Evolutionary conservation across 2,329 filamentous ascomycete species (phyloP), one percentile per base, ranked within the genome.

Genomic region (Sporothrix euskadiensis): DNA sequence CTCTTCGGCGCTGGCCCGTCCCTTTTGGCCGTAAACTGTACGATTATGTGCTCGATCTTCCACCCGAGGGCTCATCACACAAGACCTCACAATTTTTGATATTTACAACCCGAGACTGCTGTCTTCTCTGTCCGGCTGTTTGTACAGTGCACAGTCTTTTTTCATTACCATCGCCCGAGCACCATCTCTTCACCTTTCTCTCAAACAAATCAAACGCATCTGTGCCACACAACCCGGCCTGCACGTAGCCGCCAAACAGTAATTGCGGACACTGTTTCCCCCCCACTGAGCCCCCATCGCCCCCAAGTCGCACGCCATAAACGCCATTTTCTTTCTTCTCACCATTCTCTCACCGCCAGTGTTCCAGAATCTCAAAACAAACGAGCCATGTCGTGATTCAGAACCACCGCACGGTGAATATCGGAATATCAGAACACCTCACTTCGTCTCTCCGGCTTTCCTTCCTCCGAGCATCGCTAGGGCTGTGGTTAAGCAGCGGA

Each of bases 221-320:
- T 59, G 69, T 71, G 49, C 54, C 69, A 71, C 54, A 32, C 39
- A 61, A 35, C 26, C 56, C 69, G 54, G 26, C 14, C 39, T 57
- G 52, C 69, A 57, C 69, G 69, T 71, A 71, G 69, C 56, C 56
- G 56, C 69, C 39, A 70, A 70, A 61, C 30, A 69, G 14, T 16
- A 39, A 69, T 56, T 41, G 49, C 66, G 66, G 66, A 52, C 41
- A 10, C 32, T 35, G 74, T 32, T 26, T 52, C 4, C 44, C 0
- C 16, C 19, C 14, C 30, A 19, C 32, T 26, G 41, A 35, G 30
- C n/a, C 57, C 9, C 47, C 7, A 52, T n/a, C 7, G 22, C 39
- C 39, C 59, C 39, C 35, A 61, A 49, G 8, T 22, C 26, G 30
- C 65, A 49, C 65, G 44, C 26, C 47, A 68, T 52, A 35, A 35